Base-by-base conservation (phyloP, 1,284 basidiomycete species). In the Porogramme epimiltina region DNA sequence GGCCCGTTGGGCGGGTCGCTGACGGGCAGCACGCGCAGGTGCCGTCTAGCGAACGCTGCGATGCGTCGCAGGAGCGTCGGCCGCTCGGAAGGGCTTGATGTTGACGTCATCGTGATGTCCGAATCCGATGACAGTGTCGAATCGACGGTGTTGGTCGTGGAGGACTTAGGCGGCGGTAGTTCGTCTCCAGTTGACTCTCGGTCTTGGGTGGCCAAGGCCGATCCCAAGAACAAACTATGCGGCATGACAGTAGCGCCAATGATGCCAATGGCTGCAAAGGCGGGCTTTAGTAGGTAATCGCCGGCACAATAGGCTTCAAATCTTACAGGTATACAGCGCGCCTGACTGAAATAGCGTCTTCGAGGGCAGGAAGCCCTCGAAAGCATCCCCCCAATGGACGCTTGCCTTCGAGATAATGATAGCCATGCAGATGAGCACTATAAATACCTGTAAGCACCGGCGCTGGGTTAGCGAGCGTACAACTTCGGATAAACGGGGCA, bases 231-330 rank as follows among this genome's bases (percentile, higher is more conserved):
- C 20, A 98, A 78, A 40, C 89, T 88, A 67, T 98, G 95, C 0
- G 95, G 95, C 95, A 87, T 94, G 39, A 92, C 84, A 0, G 91
- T 93, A 1, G 91, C 90, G 19, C 91, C 91, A 11, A 92, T 67
- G 52, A 93, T 87, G 48, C 92, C 91, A 40, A 93, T 88, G 23
- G 90, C 89, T 91, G 61, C 23, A n/a, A 31, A 45, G 23, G 62
- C 45, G n/a, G 44, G 19, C 25, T 50, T 26, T 22, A 31, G 46
- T 36, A 23, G 10, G 5, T 20, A 15, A 31, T 20, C 28, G 43
- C 26, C 39, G 22, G 33, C 15, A 19, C 6, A 4, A 25, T 39
- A 9, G 34, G 40, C 31, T 26, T 5, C 44, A n/a, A 10, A 28
- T 49, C 79, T 45, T 65, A 88, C 91, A 89, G 8, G 87, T 86